phyloP scores from a whole-genome alignment of 148 eudicot species.

The Arbutus unedo region DNA sequence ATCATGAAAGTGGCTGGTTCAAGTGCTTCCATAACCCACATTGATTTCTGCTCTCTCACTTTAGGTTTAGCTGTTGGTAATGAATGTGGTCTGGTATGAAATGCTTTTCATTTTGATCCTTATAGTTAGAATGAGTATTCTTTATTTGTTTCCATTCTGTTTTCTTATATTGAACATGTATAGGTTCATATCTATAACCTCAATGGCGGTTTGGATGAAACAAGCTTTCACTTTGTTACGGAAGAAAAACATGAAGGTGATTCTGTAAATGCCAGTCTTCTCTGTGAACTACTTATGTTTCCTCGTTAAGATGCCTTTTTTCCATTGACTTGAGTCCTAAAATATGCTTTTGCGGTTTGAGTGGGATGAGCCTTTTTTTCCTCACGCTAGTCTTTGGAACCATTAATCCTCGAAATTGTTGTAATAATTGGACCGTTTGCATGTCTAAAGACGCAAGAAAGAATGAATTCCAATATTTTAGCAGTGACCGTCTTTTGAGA shows the following conservation, averaged over 20 bases:
- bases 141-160: slow-evolving; percentile 6
- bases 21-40: slow-evolving; percentile 44
- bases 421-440: neutral
- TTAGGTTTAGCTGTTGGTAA: slow-evolving; percentile 70
- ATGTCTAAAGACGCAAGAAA: too few species aligned
- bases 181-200: slow-evolving; percentile 58
- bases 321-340: neutral
- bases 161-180: slow-evolving; percentile 22
- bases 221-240: slow-evolving; percentile 47
- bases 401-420: neutral
- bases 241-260: slow-evolving; percentile 56
- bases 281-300: neutral
- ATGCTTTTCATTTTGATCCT: slow-evolving; percentile 10
- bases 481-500: neutral
- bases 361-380: neutral
- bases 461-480: neutral
- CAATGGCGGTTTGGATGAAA: slow-evolving; percentile 26
- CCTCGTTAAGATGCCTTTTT: neutral
- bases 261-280: neutral
- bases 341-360: neutral
- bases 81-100: slow-evolving; percentile 62
- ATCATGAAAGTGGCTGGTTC: slow-evolving; percentile 39
- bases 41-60: slow-evolving; percentile 50
- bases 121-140: neutral
- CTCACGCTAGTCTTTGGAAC: slow-evolving; percentile 4